Evolutionary conservation across 805 yeast genomes (phyloP).

Genomic region (Lipomyces japonicus): DNA sequence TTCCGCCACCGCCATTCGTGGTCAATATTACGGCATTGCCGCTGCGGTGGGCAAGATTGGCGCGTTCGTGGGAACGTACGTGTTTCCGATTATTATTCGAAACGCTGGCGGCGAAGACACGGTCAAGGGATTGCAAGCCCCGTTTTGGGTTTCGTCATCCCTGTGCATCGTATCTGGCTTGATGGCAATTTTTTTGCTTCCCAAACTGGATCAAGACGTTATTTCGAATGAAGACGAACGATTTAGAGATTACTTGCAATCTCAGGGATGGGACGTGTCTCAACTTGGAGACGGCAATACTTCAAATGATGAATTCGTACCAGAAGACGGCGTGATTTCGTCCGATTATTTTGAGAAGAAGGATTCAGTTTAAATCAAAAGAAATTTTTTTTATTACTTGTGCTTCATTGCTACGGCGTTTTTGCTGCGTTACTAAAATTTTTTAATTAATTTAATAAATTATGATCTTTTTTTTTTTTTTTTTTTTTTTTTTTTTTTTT

Average conservation of each 20-base stretch:
- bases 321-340: neutral
- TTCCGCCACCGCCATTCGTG: slow-evolving; percentile 81
- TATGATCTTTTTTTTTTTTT: neutral
- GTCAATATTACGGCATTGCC: slow-evolving; percentile 84
- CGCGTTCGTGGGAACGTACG: slow-evolving; percentile 85
- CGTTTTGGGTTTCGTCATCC: slow-evolving; percentile 77
- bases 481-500: neutral
- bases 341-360: slow-evolving; percentile 4
- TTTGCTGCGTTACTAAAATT: too few species aligned
- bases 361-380: neutral
- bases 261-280: slow-evolving; percentile 60
- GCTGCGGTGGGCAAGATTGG: slow-evolving; percentile 92
- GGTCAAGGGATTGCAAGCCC: slow-evolving; percentile 61
- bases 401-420: too few species aligned
- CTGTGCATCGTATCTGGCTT: slow-evolving; percentile 69
- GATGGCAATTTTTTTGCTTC: slow-evolving; percentile 66
- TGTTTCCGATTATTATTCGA: slow-evolving; percentile 74
- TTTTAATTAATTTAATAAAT: neutral
- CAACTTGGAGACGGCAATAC: slow-evolving; percentile 18
- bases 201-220: slow-evolving; percentile 79
- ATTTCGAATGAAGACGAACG: slow-evolving; percentile 70
- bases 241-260: slow-evolving; percentile 63
- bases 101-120: slow-evolving; percentile 48
- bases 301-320: slow-evolving; percentile 11
- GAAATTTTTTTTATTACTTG: too few species aligned